These are phyloP conservation scores for Salix dunnii DNA, from an alignment of 345 rosid genomes.

Conservation along the genomic window DNA sequence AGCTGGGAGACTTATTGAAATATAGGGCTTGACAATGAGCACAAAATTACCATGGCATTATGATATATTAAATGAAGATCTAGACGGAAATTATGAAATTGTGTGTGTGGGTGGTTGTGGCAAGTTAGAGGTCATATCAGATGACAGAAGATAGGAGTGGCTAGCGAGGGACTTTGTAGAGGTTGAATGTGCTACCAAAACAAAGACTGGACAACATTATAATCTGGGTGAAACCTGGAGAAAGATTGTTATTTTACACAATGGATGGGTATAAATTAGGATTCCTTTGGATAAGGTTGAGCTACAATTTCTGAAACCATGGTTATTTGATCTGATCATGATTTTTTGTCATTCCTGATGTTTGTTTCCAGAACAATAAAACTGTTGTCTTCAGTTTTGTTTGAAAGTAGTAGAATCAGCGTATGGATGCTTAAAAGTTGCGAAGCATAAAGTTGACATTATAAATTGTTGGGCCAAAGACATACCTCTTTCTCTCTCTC, in stretches of 20 bases:
- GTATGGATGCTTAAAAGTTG: not conserved
- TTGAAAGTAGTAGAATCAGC: not conserved
- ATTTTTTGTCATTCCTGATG: slow-evolving; percentile 1
- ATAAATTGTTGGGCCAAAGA: not conserved
- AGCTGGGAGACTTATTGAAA: not conserved
- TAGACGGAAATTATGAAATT: no score
- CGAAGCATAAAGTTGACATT: not conserved
- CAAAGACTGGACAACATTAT: not conserved
- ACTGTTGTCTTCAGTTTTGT: not conserved
- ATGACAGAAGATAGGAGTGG: no score
- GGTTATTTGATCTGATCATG: not conserved
- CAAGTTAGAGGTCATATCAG: no score
- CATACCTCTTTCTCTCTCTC: not conserved
- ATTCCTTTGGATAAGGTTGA: not conserved
- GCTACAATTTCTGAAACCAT: not conserved
- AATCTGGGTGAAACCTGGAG: not conserved
- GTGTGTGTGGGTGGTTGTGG: no score
- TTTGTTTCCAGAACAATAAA: not conserved
- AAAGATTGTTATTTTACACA: not conserved
- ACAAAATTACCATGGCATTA: no score
- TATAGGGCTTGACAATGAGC: no score
- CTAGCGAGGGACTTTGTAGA: no score
- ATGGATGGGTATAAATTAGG: not conserved
- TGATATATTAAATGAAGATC: no score
- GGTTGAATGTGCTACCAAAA: no score